Evolutionary conservation across 2,329 filamentous ascomycete species (phyloP), one percentile per base, ranked within the genome.

Genomic region (Pseudocercospora macadamiae): DNA sequence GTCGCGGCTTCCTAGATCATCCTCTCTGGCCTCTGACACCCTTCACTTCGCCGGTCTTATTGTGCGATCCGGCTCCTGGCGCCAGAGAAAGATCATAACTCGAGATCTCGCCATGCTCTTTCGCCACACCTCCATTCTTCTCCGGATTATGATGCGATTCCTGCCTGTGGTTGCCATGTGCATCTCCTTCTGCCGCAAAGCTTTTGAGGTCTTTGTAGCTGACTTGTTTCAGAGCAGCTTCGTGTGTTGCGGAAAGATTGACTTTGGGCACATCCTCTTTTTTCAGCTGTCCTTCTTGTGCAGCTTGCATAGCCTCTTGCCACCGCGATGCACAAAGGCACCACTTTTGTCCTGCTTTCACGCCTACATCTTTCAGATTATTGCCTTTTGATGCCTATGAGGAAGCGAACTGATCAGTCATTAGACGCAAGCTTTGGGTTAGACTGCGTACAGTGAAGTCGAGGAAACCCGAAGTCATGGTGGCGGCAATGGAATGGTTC

Each of bases 71-170:
- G 3, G 53, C 19, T 26, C 63, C 63, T 12, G 63, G 63, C 5
- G 63, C 63, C 5, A 64, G 19, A 3, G 54, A 57, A 14, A 53
- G 48, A 42, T 54, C 58, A 51, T 62, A 55, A 26, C 60, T 61
- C 9, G 60, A 60, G 44, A 66, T 64, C 36, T 60, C 55, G 19
- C 61, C 54, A 34, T 59, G 61, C 60, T 66, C 62, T 53, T 62
- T 61, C 9, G 54, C 60, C 8, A 64, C 52, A 4, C 54, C 54
- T n/a, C 54, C 48, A 0, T 54, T 42, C 14, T 45, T 56, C 12
- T 28, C 42, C 8, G 62, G 62, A 49, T 60, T 61, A 34, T 62
- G 49, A 36, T 62, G 62, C 5, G 52, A 47, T 37, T 63, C 62
- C 34, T 66, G 64, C 23, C 64, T 49, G 12, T 60, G 51, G 18